Conservation (phyloP, 148 eudicot species). For the Rhododendron molle region DNA sequence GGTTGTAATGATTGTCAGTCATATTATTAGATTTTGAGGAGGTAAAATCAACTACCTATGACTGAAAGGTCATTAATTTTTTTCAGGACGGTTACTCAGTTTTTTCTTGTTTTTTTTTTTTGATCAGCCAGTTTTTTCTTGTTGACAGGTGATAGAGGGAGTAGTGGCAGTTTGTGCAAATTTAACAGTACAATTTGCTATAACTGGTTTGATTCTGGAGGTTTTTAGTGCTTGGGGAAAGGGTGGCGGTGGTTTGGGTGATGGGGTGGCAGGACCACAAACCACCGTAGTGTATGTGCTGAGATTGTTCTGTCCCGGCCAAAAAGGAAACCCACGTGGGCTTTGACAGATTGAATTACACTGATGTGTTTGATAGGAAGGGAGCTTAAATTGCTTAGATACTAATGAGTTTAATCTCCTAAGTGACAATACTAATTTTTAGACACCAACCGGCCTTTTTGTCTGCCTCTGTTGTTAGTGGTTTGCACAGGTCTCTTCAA, state of each 20-base stretch:
- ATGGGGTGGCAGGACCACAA: slow-evolving; percentile 7
- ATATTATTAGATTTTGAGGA: background rate
- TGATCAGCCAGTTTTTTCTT: background rate
- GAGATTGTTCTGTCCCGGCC: slow-evolving; percentile 13
- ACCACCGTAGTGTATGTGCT: slow-evolving; percentile 8
- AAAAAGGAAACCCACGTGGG: slow-evolving; percentile 18
- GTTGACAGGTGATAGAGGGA: background rate
- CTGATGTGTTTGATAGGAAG: slow-evolving; percentile 1
- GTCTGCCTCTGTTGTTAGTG: background rate
- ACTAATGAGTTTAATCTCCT: background rate
- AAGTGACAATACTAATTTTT: background rate
- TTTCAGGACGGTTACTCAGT: background rate
- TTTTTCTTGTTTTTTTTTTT: background rate
- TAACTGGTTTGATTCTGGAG: background rate
- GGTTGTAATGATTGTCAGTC: background rate
- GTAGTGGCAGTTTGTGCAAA: background rate
- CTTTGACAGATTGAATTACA: slow-evolving; percentile 14
- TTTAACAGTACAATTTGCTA: background rate
- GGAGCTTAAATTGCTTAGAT: slow-evolving; percentile 9
- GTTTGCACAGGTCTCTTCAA: slow-evolving; percentile 15
- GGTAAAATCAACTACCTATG: background rate
- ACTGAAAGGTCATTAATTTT: background rate
- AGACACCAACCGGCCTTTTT: background rate
- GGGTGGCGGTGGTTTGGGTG: slow-evolving; percentile 3
- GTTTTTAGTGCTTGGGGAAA: background rate